Conservation (phyloP, 352 stramenopile species). For the Thraustotheca clavata region DNA sequence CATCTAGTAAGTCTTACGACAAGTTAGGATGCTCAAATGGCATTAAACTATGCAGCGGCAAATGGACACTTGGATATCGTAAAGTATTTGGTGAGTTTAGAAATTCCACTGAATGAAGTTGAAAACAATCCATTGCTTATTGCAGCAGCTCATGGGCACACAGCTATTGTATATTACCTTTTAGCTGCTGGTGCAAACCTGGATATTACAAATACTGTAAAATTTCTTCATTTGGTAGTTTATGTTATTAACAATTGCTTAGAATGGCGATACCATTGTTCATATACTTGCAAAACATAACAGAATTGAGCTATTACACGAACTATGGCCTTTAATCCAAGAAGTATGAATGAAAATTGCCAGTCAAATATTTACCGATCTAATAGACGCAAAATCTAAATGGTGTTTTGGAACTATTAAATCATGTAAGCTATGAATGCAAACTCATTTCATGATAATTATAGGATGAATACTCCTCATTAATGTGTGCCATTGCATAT, state of each 20-base stretch:
- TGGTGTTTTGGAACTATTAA: too few relatives aligned
- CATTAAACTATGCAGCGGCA: conserved; percentile 2
- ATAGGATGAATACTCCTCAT: background rate
- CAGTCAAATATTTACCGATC: too few relatives aligned
- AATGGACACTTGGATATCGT: background rate
- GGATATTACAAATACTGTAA: too few relatives aligned
- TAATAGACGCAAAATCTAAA: too few relatives aligned
- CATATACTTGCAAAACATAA: background rate
- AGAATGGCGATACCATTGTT: background rate
- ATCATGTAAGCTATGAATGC: background rate
- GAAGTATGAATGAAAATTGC: background rate
- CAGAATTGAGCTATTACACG: background rate
- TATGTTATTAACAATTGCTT: background rate
- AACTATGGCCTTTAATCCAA: background rate
- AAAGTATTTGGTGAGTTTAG: background rate
- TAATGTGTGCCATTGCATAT: background rate
- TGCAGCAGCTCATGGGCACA: background rate
- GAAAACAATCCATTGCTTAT: background rate
- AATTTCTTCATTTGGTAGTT: too few relatives aligned
- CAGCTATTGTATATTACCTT: background rate
- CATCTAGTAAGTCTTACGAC: background rate
- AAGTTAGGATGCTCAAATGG: background rate
- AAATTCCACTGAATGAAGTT: background rate
- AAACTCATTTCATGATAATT: background rate
- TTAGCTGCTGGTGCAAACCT: background rate